These are phyloP conservation scores for Clavispora santaluciae DNA, from an alignment of 805 yeast species.

Conservation along the genomic window DNA sequence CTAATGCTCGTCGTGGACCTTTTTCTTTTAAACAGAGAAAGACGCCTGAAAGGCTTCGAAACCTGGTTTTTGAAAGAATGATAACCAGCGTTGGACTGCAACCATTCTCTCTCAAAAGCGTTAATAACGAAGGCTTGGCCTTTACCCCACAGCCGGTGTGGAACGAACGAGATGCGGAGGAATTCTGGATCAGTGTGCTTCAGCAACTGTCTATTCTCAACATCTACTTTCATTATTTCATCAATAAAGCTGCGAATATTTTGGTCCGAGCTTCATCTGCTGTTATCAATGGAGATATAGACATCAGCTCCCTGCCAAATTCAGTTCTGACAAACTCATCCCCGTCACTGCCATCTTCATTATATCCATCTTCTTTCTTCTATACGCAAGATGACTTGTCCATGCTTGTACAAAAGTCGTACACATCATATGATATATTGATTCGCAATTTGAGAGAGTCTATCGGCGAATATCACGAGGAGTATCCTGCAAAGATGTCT, in stretches of 20 bases:
- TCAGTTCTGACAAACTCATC: slow-evolving; percentile 2
- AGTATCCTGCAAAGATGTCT: slow-evolving; percentile 34
- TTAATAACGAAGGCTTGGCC: slow-evolving; percentile 13
- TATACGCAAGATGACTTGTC: slow-evolving; percentile 27
- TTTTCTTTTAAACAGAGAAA: slow-evolving; percentile 6
- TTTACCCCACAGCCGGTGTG: slow-evolving; percentile 22
- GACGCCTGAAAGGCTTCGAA: neutral
- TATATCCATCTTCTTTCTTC: slow-evolving; percentile 9
- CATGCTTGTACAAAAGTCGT: slow-evolving; percentile 28
- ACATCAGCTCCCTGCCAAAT: slow-evolving; percentile 3
- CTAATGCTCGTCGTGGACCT: slow-evolving; percentile 16
- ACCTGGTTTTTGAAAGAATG: neutral
- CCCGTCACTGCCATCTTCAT: neutral
- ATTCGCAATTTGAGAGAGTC: slow-evolving; percentile 31
- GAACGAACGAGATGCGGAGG: slow-evolving; percentile 15
- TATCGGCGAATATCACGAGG: slow-evolving; percentile 25
- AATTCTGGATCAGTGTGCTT: slow-evolving; percentile 30
- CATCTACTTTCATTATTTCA: slow-evolving; percentile 31
- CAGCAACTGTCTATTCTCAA: slow-evolving; percentile 24
- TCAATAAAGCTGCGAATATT: slow-evolving; percentile 34
- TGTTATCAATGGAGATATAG: slow-evolving; percentile 14
- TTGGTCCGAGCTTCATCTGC: slow-evolving; percentile 16
- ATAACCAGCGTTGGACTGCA: neutral
- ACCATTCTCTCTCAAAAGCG: slow-evolving; percentile 9
- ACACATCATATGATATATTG: slow-evolving; percentile 30